Percentiles rank a stretch among this genome's conserved stretches.
phyloP scores from a whole-genome alignment of 2,329 filamentous ascomycete species.

The Colletotrichum neosansevieriae region DNA sequence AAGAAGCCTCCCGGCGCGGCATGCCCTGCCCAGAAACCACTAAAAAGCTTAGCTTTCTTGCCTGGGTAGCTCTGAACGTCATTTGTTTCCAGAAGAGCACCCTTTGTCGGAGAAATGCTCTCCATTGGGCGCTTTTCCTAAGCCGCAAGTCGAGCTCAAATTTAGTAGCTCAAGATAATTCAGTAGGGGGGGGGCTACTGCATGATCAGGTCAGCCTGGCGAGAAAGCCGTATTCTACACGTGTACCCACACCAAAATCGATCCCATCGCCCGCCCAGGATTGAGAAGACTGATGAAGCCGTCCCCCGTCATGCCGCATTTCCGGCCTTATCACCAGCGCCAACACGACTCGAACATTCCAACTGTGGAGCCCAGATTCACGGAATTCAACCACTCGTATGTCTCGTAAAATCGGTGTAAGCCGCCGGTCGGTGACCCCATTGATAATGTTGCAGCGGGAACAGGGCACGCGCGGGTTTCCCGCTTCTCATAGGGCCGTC shows the following conservation, averaged over 20 bases:
- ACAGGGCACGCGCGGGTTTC: conserved; percentile 8
- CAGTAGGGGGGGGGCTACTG: neutral
- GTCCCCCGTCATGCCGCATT: conserved; percentile 8
- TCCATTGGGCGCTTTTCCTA: neutral
- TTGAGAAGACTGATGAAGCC: conserved; percentile 1
- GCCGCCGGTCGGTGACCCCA: conserved; percentile 10
- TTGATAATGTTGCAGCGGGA: conserved; percentile 15
- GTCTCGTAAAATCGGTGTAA: conserved; percentile 2
- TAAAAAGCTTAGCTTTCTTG: conserved; percentile 20
- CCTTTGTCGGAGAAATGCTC: neutral
- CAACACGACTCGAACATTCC: conserved; percentile 12
- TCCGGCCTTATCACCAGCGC: conserved; percentile 23
- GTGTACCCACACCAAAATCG: conserved; percentile 11
- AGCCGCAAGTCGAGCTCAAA: neutral
- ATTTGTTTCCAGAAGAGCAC: neutral
- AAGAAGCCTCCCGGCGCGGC: conserved; percentile 9
- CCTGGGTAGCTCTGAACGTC: neutral
- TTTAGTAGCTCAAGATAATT: neutral
- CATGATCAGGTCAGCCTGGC: conserved; percentile 2
- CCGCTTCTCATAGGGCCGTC: conserved; percentile 21
- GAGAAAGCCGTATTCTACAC: neutral
- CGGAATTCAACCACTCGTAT: conserved; percentile 2
- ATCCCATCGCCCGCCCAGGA: neutral
- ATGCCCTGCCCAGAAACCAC: conserved; percentile 13
- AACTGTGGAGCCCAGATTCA: conserved; percentile 8